Conservation (phyloP, 345 rosid genomes). For the Mangifera indica region DNA sequence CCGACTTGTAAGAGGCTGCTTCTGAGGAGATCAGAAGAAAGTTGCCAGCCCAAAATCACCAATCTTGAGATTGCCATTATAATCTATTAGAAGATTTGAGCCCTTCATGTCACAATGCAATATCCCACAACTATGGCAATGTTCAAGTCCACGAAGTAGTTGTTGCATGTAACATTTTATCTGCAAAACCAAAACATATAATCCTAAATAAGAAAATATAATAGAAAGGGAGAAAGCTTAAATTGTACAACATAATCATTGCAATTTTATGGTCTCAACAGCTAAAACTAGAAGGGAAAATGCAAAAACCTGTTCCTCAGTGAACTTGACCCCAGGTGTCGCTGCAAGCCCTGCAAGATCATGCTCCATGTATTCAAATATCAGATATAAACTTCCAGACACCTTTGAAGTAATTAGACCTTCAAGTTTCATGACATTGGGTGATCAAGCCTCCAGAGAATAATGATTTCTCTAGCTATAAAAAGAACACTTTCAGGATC, state of each 20-base stretch:
- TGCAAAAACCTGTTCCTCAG: slow-evolving; percentile 49
- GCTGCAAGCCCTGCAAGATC: slow-evolving; percentile 59
- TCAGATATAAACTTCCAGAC: slow-evolving; percentile 54
- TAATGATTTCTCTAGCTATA: slow-evolving; percentile 64
- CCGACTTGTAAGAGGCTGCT: slow-evolving; percentile 59
- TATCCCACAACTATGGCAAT: slow-evolving; percentile 56
- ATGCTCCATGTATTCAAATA: slow-evolving; percentile 67
- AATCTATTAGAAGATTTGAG: slow-evolving; percentile 44
- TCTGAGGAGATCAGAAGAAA: slow-evolving; percentile 32
- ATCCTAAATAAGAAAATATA: not conserved
- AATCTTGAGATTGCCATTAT: slow-evolving; percentile 50
- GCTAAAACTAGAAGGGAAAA: slow-evolving; percentile 1
- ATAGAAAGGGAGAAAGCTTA: not conserved
- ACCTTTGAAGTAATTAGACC: slow-evolving; percentile 52
- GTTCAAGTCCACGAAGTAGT: slow-evolving; percentile 49
- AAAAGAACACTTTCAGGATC: slow-evolving; percentile 68
- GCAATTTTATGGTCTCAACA: not conserved
- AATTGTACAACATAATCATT: no score
- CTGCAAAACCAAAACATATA: slow-evolving; percentile 29
- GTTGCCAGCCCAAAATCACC: slow-evolving; percentile 61
- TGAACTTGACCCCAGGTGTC: slow-evolving; percentile 40
- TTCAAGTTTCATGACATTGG: slow-evolving; percentile 62
- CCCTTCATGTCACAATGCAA: slow-evolving; percentile 62
- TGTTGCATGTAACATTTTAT: slow-evolving; percentile 64
- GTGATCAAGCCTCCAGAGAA: slow-evolving; percentile 56